Evolutionary conservation across 1,284 basidiomycete species (phyloP), one percentile per base, ranked within the genome.

Genomic region (Mycena sp.): DNA sequence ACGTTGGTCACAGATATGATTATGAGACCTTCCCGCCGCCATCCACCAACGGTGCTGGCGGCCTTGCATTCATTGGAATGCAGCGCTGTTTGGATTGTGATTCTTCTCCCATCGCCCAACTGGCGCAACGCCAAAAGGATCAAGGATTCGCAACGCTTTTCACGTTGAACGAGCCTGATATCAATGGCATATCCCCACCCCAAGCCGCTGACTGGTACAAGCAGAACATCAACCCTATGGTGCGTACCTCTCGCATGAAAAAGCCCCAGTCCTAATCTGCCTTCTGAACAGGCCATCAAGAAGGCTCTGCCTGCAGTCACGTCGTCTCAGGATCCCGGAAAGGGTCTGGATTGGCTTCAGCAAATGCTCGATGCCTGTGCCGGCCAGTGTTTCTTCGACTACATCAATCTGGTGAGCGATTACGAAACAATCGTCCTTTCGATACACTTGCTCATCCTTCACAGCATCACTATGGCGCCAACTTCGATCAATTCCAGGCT

Each of bases 41-140:
- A 9, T 72, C 77, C 10, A 67, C 70, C 14, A 74, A 73, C 37
- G 78, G 77, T 0, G 68, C 57, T 3, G 76, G 77, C 1, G 74
- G 73, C 6, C 73, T 79, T 4, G 68, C 63, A 6, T 79, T 80
- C 62, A 78, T 81, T n/a, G 78, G 78, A 23, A 81, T 72, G 77
- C 79, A 79, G 61, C 76, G 76, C 9, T 79, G 75, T 60, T 50
- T 64, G 2, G 78, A 79, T 58, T 80, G 78, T 32, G 49, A 30
- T 45, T 79, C 78, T 3, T 80, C 77, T 28, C 78, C 79, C 1
- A 70, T 79, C n/a, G 63, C 65, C 6, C 61, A 73, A 21, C 73
- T 79, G 21, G 43, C 63, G 11, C 64, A 72, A 32, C 78, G 78
- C 53, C 75, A 70, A 63, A 26, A 75, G 52, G 19, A 62, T 4